Evolutionary conservation across 2,329 filamentous ascomycete species (phyloP).

Genomic region (Cordyceps tenuipes): DNA sequence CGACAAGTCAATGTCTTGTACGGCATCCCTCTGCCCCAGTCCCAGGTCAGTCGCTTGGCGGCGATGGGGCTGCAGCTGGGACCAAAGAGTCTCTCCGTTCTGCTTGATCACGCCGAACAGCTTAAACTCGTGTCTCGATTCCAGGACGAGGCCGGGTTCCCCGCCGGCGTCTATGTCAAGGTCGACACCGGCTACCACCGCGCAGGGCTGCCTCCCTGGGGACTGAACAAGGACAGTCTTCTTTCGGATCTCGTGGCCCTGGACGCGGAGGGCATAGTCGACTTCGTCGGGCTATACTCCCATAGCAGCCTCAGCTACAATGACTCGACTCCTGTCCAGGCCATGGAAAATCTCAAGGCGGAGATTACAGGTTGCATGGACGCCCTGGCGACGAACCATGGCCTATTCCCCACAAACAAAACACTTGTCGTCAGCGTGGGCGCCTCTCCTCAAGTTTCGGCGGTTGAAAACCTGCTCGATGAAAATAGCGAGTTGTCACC

Average conservation of each 20-base stretch:
- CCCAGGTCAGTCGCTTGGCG: slow-evolving; percentile 42
- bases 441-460: slow-evolving; percentile 24
- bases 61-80: slow-evolving; percentile 37
- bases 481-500: not conserved
- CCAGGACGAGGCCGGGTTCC: slow-evolving; percentile 21
- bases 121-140: slow-evolving; percentile 26
- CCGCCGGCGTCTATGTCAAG: slow-evolving; percentile 45
- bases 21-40: slow-evolving; percentile 50
- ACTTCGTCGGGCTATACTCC: slow-evolving; percentile 23
- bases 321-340: slow-evolving; percentile 18
- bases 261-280: slow-evolving; percentile 12
- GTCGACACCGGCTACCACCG: slow-evolving; percentile 58
- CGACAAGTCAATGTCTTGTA: slow-evolving; percentile 40
- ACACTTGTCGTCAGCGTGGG: slow-evolving; percentile 23
- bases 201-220: slow-evolving; percentile 43
- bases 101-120: slow-evolving; percentile 50
- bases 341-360: slow-evolving; percentile 22
- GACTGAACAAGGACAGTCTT: slow-evolving; percentile 30
- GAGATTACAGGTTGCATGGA: slow-evolving; percentile 25
- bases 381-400: slow-evolving; percentile 13
- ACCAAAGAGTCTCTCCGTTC: slow-evolving; percentile 38
- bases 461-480: slow-evolving; percentile 19
- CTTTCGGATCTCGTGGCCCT: slow-evolving; percentile 26
- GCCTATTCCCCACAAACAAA: slow-evolving; percentile 14
- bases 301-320: slow-evolving; percentile 27